Evolutionary conservation across 495 filamentous ascomycete genomes (phyloP).

Genomic region (Neurospora sublineolata): DNA sequence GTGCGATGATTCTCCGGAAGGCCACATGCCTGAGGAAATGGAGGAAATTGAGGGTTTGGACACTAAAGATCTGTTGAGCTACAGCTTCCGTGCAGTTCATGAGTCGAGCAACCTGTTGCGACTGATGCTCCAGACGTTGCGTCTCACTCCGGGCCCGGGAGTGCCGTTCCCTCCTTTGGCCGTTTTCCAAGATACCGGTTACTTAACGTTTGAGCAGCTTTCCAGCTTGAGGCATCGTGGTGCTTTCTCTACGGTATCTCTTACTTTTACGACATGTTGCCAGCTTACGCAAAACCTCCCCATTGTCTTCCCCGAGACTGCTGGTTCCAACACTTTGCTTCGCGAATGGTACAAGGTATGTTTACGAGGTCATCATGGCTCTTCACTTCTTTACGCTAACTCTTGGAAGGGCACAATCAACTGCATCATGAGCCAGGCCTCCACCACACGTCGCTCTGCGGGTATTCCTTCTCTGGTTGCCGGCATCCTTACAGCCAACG

Average conservation of each 20-base stretch:
- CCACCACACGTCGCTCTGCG: conserved; percentile 83
- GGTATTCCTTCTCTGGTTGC: conserved; percentile 78
- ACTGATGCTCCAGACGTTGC: conserved; percentile 37
- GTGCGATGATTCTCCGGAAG: conserved; percentile 87
- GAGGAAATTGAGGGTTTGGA: conserved; percentile 55
- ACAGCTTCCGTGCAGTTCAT: conserved; percentile 83
- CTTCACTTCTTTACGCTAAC: conserved; percentile 4
- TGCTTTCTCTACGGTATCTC: conserved; percentile 85
- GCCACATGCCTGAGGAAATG: conserved; percentile 61
- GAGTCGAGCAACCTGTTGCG: conserved; percentile 66
- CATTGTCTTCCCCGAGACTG: conserved; percentile 21
- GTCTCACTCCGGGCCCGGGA: conserved; percentile 16
- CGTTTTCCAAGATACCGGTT: conserved; percentile 48
- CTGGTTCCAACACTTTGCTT: conserved; percentile 30
- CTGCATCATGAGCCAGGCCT: conserved; percentile 57
- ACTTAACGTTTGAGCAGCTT: conserved; percentile 67
- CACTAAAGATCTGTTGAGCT: conserved; percentile 82
- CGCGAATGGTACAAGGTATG: conserved; percentile 61
- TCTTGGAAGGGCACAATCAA: conserved; percentile 41
- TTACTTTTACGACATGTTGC: conserved; percentile 75
- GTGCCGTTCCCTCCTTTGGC: conserved; percentile 25
- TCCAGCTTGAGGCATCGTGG: conserved; percentile 78
- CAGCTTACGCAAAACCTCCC: conserved; percentile 36
- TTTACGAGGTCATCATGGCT: not conserved
- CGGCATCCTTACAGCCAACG: conserved; percentile 54